These are phyloP conservation scores for Nicotiana paniculata DNA, from an alignment of 257 asterid genomes.

Conservation along the genomic window DNA sequence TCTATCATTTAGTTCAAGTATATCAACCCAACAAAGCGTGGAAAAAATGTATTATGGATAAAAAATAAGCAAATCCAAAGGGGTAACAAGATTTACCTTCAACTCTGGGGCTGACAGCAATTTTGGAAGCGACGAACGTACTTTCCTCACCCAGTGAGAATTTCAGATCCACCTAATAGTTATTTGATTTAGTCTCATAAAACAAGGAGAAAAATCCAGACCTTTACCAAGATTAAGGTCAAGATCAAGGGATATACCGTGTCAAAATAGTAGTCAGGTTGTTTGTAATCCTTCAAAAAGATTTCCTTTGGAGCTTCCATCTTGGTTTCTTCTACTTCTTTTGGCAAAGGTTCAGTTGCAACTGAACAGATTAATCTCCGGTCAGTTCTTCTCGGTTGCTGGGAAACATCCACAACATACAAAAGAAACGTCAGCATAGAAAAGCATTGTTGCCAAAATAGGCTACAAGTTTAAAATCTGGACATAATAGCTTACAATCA, in stretches of 20 bases:
- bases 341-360: conserved; percentile 59
- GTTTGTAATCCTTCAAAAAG: conserved; percentile 85
- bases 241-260: conserved; percentile 30
- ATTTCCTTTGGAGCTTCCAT: conserved; percentile 93
- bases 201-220: neutral
- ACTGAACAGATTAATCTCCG: conserved; percentile 70
- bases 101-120: conserved; percentile 67
- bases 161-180: conserved; percentile 69
- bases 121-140: conserved; percentile 61
- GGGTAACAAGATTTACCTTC: conserved; percentile 52
- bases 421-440: neutral
- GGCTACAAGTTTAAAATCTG: neutral
- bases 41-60: neutral
- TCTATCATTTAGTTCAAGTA: neutral
- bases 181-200: conserved; percentile 6
- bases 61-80: neutral
- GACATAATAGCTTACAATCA: conserved; percentile 41
- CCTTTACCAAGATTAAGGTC: neutral
- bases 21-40: neutral
- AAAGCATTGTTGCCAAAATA: neutral
- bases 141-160: conserved; percentile 78
- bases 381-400: conserved; percentile 36
- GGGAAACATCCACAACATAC: conserved; percentile 6
- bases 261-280: conserved; percentile 83
- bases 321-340: conserved; percentile 54